Evolutionary conservation across 1,139 yeast genomes (phyloP).

Genomic region (Torulaspora pretoriensis): DNA sequence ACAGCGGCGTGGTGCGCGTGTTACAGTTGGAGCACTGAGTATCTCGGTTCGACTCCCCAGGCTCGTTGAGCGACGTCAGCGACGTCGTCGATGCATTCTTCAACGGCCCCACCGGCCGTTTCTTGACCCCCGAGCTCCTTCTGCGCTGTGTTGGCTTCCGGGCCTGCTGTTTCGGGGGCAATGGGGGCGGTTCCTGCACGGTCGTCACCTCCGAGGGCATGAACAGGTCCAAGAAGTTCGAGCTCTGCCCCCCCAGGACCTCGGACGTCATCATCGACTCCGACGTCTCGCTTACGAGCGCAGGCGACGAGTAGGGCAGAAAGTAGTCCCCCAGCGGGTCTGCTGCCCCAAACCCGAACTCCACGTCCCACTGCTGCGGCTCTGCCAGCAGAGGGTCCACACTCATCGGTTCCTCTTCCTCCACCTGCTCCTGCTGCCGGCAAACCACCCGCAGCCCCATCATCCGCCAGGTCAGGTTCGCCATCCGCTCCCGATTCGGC

Average conservation of each 20-base stretch:
- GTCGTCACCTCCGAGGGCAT: constrained; percentile 8
- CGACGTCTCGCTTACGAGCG: constrained; percentile 8
- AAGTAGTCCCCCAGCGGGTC: constrained; percentile 10
- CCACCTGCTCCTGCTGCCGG: constrained; percentile 5
- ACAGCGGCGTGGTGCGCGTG: constrained; percentile 88
- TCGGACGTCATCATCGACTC: constrained; percentile 10
- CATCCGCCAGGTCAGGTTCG: constrained; percentile 82
- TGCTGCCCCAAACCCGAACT: neutral
- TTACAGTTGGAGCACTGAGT: constrained; percentile 75
- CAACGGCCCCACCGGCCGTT: constrained; percentile 7
- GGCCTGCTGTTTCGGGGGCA: constrained; percentile 1
- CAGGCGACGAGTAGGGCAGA: constrained; percentile 11
- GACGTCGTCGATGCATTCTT: constrained; percentile 10
- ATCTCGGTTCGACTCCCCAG: constrained; percentile 11
- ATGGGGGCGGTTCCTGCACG: constrained; percentile 1
- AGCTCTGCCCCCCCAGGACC: constrained; percentile 11
- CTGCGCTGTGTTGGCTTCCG: constrained; percentile 6
- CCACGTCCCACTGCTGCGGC: constrained; percentile 6
- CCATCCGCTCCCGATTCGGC: constrained; percentile 72
- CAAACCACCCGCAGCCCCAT: constrained; percentile 52
- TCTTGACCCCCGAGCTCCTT: constrained; percentile 14
- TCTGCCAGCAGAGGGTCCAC: constrained; percentile 2
- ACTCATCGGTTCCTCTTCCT: neutral
- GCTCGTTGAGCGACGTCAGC: constrained; percentile 9
- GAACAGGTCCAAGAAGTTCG: constrained; percentile 11